phyloP scores from a whole-genome alignment of 2,329 filamentous ascomycete genomes.

The Falciphora oryzae region DNA sequence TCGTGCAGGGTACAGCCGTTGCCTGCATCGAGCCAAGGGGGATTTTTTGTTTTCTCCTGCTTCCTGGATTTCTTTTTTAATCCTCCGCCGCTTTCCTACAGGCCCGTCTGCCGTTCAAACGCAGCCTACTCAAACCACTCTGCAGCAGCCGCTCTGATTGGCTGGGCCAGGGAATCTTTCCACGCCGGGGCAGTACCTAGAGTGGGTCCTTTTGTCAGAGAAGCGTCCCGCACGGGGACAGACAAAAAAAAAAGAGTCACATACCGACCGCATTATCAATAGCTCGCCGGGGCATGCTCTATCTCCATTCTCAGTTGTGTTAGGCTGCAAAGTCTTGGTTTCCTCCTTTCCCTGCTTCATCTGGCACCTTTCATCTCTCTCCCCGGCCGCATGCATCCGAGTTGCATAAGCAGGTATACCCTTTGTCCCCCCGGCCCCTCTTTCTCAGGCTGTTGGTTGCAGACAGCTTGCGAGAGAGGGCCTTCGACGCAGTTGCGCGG shows the following conservation, averaged over 20 bases:
- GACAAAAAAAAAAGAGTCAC: neutral
- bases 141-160: neutral
- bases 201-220: neutral
- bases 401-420: neutral
- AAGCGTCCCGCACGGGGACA: neutral
- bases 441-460: neutral
- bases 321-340: neutral
- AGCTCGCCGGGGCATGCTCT: too few species aligned
- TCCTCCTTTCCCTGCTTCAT: neutral
- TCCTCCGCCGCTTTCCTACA: neutral
- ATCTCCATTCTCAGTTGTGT: neutral
- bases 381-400: too few species aligned
- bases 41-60: neutral
- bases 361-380: too few species aligned
- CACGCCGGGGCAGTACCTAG: neutral
- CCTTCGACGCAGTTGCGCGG: neutral
- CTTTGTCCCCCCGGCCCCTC: neutral
- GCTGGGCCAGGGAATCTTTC: neutral
- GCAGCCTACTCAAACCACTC: neutral
- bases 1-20: neutral
- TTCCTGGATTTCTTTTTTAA: neutral
- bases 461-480: neutral
- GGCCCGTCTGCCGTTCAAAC: neutral
- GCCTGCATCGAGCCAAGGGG: neutral
- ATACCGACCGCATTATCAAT: too few species aligned